Base-by-base conservation (phyloP, 2,329 filamentous ascomycete species). In the Aspergillus sp. region DNA sequence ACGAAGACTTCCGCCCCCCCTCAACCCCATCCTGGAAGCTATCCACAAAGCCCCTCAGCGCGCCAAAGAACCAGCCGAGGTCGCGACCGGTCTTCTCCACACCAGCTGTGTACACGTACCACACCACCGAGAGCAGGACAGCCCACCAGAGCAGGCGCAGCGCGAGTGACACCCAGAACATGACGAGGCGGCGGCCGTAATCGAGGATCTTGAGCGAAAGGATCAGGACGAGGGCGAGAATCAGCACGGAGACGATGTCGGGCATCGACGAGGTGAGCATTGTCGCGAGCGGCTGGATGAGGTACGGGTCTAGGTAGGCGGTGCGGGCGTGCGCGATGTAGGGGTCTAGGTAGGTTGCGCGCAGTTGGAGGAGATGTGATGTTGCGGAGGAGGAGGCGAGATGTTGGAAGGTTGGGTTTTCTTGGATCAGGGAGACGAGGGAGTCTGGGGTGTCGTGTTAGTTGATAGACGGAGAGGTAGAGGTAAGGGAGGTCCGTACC, bases 151-250 rank as follows among this genome's bases (percentile, higher is more conserved):
- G 68, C 40, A 90, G 60, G 20, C 81, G 74, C 57, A 89, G 69
- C 10, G 79, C 78, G 50, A 95, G 66, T n/a, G 81, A 76, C 48
- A 90, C 82, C 84, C 90, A 90, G 76, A 86, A 95, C 65, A 90
- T 75, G 52, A 95, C 78, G 17, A 90, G 74, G 54, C 89, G 82
- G 55, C 85, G 84, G 16, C 90, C 75, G 75, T 88, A 87, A 67
- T 86, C 81, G 58, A 86, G 73, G 40, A 94, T 76, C 58, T 83
- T 82, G 53, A 86, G 72, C 11, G 78, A 79, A 51, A 92, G 68
- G 65, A 90, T 77, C 47, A 93, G 70, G 50, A 85, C 73, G 26
- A 85, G 60, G 42, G 86, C 72, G 3, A 89, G 74, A 8, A 85
- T 52, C 7, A 73, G 47, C 17, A 74, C 57, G 11, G 71, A 69